phyloP scores from a whole-genome alignment of 1,139 yeast species.

The Yamadazyma aaseri region DNA sequence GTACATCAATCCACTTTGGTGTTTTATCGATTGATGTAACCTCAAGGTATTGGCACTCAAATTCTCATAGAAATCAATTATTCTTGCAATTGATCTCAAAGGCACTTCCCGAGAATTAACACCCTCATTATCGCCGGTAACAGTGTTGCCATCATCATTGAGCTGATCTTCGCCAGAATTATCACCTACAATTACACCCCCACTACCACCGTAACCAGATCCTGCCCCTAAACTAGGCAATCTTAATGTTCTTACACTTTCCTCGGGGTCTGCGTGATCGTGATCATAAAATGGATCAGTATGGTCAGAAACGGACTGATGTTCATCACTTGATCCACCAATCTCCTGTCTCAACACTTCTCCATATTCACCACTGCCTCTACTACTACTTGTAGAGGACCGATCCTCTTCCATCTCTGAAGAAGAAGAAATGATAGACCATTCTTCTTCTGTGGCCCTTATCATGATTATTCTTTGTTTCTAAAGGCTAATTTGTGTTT shows the following conservation, averaged over 20 bases:
- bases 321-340: too few species aligned
- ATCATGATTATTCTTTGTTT: conserved; percentile 4
- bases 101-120: too few species aligned
- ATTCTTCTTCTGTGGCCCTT: conserved; percentile 32
- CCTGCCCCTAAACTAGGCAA: conserved; percentile 13
- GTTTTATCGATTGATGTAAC: conserved; percentile 27
- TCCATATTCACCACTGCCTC: too few species aligned
- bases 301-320: conserved; percentile 1
- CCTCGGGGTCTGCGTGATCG: conserved; percentile 7
- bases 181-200: neutral
- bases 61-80: conserved; percentile 29
- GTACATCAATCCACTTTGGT: conserved; percentile 24
- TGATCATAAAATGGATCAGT: conserved; percentile 1
- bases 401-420: conserved; percentile 43
- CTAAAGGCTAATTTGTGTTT: neutral
- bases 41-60: conserved; percentile 17
- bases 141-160: too few species aligned
- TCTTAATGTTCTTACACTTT: conserved; percentile 20
- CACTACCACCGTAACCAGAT: neutral
- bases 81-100: conserved; percentile 9
- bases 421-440: conserved; percentile 47
- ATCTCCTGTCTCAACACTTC: too few species aligned
- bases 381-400: conserved; percentile 21
- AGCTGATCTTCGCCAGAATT: neutral
- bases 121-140: too few species aligned